A percentile compares a stretch with the other conserved stretches of the same genome.
Conservation (phyloP, 768 basidiomycete genomes). For the Collybia nuda region DNA sequence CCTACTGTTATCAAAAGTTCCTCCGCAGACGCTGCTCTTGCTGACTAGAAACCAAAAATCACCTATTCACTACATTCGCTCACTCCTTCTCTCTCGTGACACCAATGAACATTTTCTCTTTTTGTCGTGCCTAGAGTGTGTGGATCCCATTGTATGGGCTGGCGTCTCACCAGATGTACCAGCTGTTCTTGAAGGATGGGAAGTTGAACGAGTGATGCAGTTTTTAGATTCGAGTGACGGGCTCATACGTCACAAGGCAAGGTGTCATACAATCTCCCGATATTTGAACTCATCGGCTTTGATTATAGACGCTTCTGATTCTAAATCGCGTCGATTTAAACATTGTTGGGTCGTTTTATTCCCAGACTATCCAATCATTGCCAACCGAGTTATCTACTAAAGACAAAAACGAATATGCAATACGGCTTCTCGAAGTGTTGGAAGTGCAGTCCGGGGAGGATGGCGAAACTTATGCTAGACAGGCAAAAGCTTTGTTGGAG, state of each 20-base stretch:
- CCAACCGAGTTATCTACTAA: slow-evolving; percentile 27
- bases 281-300: slow-evolving; percentile 7
- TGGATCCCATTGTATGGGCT: slow-evolving; percentile 67
- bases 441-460: slow-evolving; percentile 46
- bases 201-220: slow-evolving; percentile 73
- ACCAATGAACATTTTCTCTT: slow-evolving; percentile 68
- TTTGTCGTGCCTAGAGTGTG: slow-evolving; percentile 57
- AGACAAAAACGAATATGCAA: slow-evolving; percentile 40
- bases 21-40: slow-evolving; percentile 25
- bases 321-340: slow-evolving; percentile 55
- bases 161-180: slow-evolving; percentile 52
- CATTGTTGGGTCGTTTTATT: slow-evolving; percentile 58
- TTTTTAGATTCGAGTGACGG: slow-evolving; percentile 61
- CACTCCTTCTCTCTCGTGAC: slow-evolving; percentile 55
- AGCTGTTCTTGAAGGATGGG: slow-evolving; percentile 64
- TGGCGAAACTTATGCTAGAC: slow-evolving; percentile 57
- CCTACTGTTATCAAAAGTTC: slow-evolving; percentile 27
- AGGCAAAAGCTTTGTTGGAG: slow-evolving; percentile 41
- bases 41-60: slow-evolving; percentile 23
- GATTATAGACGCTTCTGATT: slow-evolving; percentile 58
- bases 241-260: slow-evolving; percentile 58
- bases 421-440: slow-evolving; percentile 55
- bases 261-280: slow-evolving; percentile 8
- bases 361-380: slow-evolving; percentile 38
- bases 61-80: slow-evolving; percentile 49